These are phyloP conservation scores for Grigorovia jiainica DNA, from an alignment of 805 yeast species.

Conservation along the genomic window DNA sequence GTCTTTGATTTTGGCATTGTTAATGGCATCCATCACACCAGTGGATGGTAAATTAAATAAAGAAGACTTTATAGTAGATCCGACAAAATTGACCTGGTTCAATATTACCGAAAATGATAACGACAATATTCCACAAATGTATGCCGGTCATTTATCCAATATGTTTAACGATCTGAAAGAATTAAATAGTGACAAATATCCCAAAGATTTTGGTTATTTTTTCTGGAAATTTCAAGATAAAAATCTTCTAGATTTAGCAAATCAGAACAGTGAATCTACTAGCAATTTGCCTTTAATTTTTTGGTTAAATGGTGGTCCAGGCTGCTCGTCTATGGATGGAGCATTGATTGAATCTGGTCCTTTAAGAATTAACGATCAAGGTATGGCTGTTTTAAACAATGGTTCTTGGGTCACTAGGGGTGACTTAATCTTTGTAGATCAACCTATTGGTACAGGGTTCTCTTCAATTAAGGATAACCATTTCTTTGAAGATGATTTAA, in stretches of 20 bases:
- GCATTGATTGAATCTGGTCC: slow-evolving; percentile 92
- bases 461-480: slow-evolving; percentile 42
- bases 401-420: slow-evolving; percentile 82
- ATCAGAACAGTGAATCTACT: slow-evolving; percentile 12
- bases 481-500: slow-evolving; percentile 44
- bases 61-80: slow-evolving; percentile 18
- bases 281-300: slow-evolving; percentile 42
- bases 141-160: slow-evolving; percentile 53
- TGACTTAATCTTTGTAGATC: slow-evolving; percentile 80
- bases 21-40: background rate
- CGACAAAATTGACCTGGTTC: slow-evolving; percentile 24
- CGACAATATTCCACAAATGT: slow-evolving; percentile 34
- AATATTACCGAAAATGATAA: slow-evolving; percentile 12
- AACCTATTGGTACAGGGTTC: slow-evolving; percentile 92
- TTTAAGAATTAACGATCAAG: slow-evolving; percentile 45
- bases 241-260: slow-evolving; percentile 5
- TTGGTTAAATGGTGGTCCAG: slow-evolving; percentile 98
- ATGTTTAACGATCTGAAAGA: slow-evolving; percentile 17
- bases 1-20: too few relatives aligned
- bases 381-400: slow-evolving; percentile 42
- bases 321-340: slow-evolving; percentile 97
- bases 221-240: slow-evolving; percentile 57
- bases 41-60: background rate
- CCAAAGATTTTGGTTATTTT: slow-evolving; percentile 35
- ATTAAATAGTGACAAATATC: slow-evolving; percentile 18